phyloP scores from a whole-genome alignment of 2,329 filamentous ascomycete genomes.

The Blastomyces silverae region DNA sequence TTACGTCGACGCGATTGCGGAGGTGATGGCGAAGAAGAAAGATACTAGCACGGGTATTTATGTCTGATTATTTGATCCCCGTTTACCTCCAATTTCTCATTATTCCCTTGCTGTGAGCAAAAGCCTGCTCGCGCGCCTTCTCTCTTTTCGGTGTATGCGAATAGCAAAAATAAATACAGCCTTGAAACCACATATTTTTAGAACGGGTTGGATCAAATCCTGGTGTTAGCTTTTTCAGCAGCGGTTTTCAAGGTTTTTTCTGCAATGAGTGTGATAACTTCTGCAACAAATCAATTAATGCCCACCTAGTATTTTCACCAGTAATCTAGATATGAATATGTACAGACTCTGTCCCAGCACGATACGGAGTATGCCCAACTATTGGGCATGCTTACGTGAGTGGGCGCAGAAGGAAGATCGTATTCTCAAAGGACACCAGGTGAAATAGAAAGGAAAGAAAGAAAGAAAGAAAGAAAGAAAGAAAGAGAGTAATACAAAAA shows the following conservation, averaged over 20 bases:
- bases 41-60: constrained; percentile 52
- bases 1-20: constrained; percentile 95
- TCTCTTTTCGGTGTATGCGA: constrained; percentile 20
- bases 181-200: not conserved
- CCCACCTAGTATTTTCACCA: not conserved
- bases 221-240: not conserved
- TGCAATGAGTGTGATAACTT: not conserved
- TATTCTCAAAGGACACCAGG: not conserved
- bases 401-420: not conserved
- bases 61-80: constrained; percentile 27
- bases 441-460: not conserved
- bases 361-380: not conserved
- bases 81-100: constrained; percentile 1
- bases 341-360: not conserved
- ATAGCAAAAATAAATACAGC: constrained; percentile 20
- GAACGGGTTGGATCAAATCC: not conserved
- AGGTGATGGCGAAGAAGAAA: constrained; percentile 88
- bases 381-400: not conserved
- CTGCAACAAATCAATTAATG: not conserved
- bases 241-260: not conserved
- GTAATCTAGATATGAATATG: constrained; percentile 1
- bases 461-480: not conserved
- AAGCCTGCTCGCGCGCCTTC: not conserved
- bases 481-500: not conserved
- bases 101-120: constrained; percentile 3